Conservation (phyloP, 805 yeast species). For the Candida odintsovae region DNA sequence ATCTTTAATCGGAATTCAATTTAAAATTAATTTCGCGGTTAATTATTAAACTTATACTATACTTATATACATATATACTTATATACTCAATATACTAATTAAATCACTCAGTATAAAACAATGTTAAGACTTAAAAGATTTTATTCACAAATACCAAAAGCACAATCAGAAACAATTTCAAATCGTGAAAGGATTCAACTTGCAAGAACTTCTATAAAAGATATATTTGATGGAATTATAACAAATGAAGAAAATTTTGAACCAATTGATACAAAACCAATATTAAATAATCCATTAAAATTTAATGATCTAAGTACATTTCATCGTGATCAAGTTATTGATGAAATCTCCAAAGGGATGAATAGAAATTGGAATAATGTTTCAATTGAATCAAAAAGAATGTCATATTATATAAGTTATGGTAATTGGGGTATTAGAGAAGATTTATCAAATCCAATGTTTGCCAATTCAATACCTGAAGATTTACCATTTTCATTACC, state of each 20-base stretch:
- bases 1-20: too few species aligned
- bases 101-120: too few species aligned
- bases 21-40: too few species aligned
- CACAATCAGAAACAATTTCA: conserved; percentile 4
- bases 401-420: conserved; percentile 57
- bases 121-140: background rate
- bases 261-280: conserved; percentile 41
- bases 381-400: conserved; percentile 42
- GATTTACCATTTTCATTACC: conserved; percentile 56
- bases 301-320: conserved; percentile 30
- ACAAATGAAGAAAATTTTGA: conserved; percentile 36
- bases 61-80: too few species aligned
- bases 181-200: conserved; percentile 20
- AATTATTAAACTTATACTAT: too few species aligned
- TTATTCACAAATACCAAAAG: background rate
- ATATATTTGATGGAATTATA: conserved; percentile 26
- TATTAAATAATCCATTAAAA: conserved; percentile 32
- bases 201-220: conserved; percentile 20
- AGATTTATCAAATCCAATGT: conserved; percentile 41
- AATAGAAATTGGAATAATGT: conserved; percentile 53
- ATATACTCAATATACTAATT: too few species aligned
- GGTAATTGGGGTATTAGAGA: conserved; percentile 71
- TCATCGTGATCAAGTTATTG: conserved; percentile 52
- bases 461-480: conserved; percentile 40
- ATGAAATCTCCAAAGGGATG: conserved; percentile 42